Conservation (phyloP, 106 monocot genomes). For the Dioscorea zingiberensis region DNA sequence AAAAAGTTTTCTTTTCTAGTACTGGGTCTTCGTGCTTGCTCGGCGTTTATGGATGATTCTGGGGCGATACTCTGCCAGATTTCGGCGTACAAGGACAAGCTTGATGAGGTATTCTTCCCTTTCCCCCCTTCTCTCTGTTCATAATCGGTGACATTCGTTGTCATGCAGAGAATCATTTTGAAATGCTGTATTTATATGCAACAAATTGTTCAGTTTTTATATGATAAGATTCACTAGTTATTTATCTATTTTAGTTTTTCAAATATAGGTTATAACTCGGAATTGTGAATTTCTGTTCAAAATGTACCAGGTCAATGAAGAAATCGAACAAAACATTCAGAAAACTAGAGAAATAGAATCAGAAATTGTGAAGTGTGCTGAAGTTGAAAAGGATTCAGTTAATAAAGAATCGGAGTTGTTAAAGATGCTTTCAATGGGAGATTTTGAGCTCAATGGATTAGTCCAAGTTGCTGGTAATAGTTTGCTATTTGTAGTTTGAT, state of each 20-base stretch:
- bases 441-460: constrained; percentile 51
- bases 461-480: constrained; percentile 36
- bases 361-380: constrained; percentile 52
- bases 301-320: constrained; percentile 58
- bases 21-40: no score
- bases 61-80: constrained; percentile 25
- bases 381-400: constrained; percentile 30
- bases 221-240: no score
- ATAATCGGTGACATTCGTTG: background rate
- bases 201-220: no score
- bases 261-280: no score
- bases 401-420: constrained; percentile 39
- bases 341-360: constrained; percentile 58
- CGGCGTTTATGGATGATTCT: constrained; percentile 19
- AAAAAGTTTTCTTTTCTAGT: no score
- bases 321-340: constrained; percentile 51
- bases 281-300: no score
- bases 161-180: no score
- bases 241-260: no score
- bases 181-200: no score
- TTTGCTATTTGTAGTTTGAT: background rate
- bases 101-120: constrained; percentile 18
- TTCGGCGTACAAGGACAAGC: constrained; percentile 23
- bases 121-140: background rate
- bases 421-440: constrained; percentile 25